Percentiles rank a stretch among this genome's conserved stretches.
These are phyloP conservation scores for Escallonia rubra DNA, from an alignment of 129 eudicot genomes.

Conservation along the genomic window DNA sequence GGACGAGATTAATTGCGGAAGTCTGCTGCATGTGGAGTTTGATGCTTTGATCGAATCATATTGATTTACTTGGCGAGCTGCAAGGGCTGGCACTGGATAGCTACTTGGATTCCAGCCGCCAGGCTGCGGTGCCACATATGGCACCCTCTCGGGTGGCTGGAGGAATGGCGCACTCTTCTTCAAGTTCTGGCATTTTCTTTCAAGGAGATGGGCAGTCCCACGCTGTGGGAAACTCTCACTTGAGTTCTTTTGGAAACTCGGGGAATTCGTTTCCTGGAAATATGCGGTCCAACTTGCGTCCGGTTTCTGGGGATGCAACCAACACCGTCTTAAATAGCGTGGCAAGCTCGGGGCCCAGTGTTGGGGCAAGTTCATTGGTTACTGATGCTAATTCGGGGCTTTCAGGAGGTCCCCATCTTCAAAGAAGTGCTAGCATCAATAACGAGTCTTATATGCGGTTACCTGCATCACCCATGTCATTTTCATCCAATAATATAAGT, in stretches of 20 bases:
- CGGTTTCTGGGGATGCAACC: slow-evolving; percentile 61
- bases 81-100: slow-evolving; percentile 63
- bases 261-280: slow-evolving; percentile 43
- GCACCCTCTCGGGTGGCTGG: slow-evolving; percentile 80
- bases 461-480: slow-evolving; percentile 92
- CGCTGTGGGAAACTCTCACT: slow-evolving; percentile 47
- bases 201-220: slow-evolving; percentile 80
- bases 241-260: slow-evolving; percentile 69
- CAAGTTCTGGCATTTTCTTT: slow-evolving; percentile 75
- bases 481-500: slow-evolving; percentile 74
- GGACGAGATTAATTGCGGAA: neutral
- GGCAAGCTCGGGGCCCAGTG: slow-evolving; percentile 68
- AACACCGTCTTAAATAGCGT: slow-evolving; percentile 49
- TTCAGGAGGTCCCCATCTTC: slow-evolving; percentile 85
- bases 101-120: slow-evolving; percentile 62
- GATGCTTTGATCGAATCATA: neutral
- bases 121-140: slow-evolving; percentile 56
- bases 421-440: slow-evolving; percentile 84
- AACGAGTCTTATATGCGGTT: slow-evolving; percentile 70
- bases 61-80: neutral
- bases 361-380: slow-evolving; percentile 85
- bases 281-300: slow-evolving; percentile 47
- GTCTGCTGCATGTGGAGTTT: neutral
- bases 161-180: slow-evolving; percentile 68
- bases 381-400: slow-evolving; percentile 95